Base-by-base conservation (phyloP, 2,329 filamentous ascomycete species). In the Pseudopyrenochaeta lycopersici region DNA sequence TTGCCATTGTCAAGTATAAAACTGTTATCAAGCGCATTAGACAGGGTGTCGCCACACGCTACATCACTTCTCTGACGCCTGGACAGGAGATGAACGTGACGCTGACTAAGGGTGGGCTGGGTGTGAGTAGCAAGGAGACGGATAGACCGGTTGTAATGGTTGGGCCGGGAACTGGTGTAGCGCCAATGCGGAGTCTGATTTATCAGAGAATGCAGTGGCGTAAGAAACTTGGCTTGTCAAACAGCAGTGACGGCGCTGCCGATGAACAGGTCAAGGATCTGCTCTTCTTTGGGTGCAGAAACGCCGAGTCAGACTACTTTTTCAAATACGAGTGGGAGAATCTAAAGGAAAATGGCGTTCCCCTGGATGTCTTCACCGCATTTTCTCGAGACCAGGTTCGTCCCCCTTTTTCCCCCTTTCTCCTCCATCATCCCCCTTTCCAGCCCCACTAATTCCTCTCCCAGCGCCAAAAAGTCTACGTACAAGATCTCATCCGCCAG, bases 1-100 rank as follows among this genome's bases (percentile, higher is more conserved):
- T 93, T 36, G 93, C 95, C 0, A 88, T 98, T 50, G 93, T 99
- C 54, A 92, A 94, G 71, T 98, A 97, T 75, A 87, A 88, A 58
- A 97, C 93, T 1, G 87, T 97, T 23, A 90, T 97, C 54, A 91
- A 90, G 68, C 89, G 90, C 57, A 88, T 90, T 2, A 85, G 95
- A 15, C 85, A 94, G 67, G 95, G 95, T 1, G 88, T 99, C 42
- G 97, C 93, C 75, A 97, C 95, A 4, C 85, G 91, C 20, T 98
- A 97, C 71, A 82, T 98, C 15, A 84, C 89, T 17, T 81, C 82
- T 4, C 81, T 98, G 0, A 73, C 76, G 4, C 77, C 80, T 0
- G 84, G 83, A 1, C 86, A 87, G 9, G 74, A 76, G 0, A 77
- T 97, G 14, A 81, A 76, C 20, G 81, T 96, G 14, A 80, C 82